phyloP scores from a whole-genome alignment of 2,329 filamentous ascomycete species.

The Ophiostoma perfectum region DNA sequence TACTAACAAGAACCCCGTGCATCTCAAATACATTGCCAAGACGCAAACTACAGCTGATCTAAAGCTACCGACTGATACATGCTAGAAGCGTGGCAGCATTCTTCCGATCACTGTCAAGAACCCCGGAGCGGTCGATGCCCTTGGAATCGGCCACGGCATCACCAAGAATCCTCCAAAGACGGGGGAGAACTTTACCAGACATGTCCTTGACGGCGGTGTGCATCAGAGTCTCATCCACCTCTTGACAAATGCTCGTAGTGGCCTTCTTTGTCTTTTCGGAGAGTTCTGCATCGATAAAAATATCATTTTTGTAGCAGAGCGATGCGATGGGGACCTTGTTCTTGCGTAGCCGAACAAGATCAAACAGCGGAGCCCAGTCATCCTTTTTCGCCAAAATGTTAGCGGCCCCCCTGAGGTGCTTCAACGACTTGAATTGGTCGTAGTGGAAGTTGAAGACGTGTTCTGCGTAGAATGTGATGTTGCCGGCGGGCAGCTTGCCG shows the following conservation, averaged over 20 bases:
- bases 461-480: slow-evolving; percentile 26
- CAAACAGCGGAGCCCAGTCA: slow-evolving; percentile 23
- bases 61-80: not conserved
- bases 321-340: slow-evolving; percentile 25
- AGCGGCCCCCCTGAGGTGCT: slow-evolving; percentile 16
- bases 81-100: not conserved
- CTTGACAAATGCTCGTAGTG: not conserved
- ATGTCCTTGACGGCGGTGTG: slow-evolving; percentile 26
- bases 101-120: not conserved
- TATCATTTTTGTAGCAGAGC: slow-evolving; percentile 23
- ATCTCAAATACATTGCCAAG: too few species aligned
- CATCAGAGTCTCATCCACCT: not conserved
- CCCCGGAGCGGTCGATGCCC: not conserved
- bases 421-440: slow-evolving; percentile 24
- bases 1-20: too few species aligned
- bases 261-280: not conserved
- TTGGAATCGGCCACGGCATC: not conserved
- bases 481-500: not conserved
- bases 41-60: too few species aligned
- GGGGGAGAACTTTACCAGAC: slow-evolving; percentile 7
- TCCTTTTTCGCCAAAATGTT: slow-evolving; percentile 19
- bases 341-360: slow-evolving; percentile 15
- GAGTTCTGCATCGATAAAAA: slow-evolving; percentile 23
- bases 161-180: not conserved
- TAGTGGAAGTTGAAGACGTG: slow-evolving; percentile 29